Base-by-base conservation (phyloP, 2,329 filamentous ascomycete genomes). In the Xylariales sp. region DNA sequence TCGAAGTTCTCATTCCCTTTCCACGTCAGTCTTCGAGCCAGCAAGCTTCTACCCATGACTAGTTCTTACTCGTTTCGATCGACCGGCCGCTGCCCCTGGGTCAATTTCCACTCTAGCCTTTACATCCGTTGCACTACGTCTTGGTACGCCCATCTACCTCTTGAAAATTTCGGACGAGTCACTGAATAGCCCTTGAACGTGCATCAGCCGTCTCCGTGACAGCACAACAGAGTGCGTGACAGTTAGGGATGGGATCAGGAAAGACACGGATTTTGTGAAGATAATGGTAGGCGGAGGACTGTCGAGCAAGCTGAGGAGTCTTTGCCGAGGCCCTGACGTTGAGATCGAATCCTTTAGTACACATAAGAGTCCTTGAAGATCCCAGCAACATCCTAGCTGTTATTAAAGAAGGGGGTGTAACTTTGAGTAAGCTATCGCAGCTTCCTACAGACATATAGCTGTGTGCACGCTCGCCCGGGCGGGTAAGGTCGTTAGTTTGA, bases 391-490 rank as follows among this genome's bases (percentile, higher is more conserved):
- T 27, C 8, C 24, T 27, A n/a, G 24, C 24, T 27, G 24, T 27
- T n/a, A 27, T 27, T 8, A 27, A 27, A 27, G 24, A 27, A n/a
- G 24, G 24, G 8, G 8, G 24, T 8, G 24, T 27, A 8, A 27
- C 24, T 27, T 8, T n/a, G 8, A 27, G 24, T 27, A 8, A 27
- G 24, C n/a, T 27, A 27, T 27, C 24, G 8, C 24, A 24, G n/a
- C 31, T 19, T 48, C 39, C 32, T 15, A 20, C n/a, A 27, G 24
- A 27, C 24, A 27, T 27, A 27, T 28, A 8, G n/a, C 25, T 28
- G 25, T 28, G n/a, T n/a, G 8, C 25, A 28, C 8, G 25, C 25
- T 28, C n/a, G 25, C 8, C 8, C 25, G 25, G 25, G n/a, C 25
- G 8, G 25, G n/a, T n/a, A 28, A 28, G 25, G n/a, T n/a, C n/a